Evolutionary conservation across 177 flowering plant species (phyloP).

Genomic region (Vitis hybrid): DNA sequence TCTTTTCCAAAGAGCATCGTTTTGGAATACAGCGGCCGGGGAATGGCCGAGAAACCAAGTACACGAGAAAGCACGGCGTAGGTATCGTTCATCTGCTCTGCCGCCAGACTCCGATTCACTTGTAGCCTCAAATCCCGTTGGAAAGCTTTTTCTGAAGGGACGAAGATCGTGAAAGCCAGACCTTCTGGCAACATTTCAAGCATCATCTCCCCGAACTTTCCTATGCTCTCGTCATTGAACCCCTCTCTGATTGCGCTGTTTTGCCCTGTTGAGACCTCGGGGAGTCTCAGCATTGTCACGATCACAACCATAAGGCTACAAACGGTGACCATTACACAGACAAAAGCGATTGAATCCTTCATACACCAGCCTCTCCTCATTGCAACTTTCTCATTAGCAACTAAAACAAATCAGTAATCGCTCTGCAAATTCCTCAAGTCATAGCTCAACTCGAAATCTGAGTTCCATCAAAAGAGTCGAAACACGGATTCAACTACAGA

Average conservation of each 20-base stretch:
- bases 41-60: slow-evolving; percentile 71
- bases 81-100: slow-evolving; percentile 39
- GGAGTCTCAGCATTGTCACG: slow-evolving; percentile 48
- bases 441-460: slow-evolving; percentile 11
- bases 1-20: slow-evolving; percentile 32
- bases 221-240: slow-evolving; percentile 24
- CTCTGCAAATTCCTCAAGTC: no score
- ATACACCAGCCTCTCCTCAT: slow-evolving; percentile 27
- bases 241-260: slow-evolving; percentile 7
- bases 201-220: slow-evolving; percentile 68
- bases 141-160: slow-evolving; percentile 78
- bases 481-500: not conserved
- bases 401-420: no score
- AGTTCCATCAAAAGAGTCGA: not conserved
- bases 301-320: slow-evolving; percentile 44
- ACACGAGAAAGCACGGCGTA: slow-evolving; percentile 62
- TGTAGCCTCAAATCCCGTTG: slow-evolving; percentile 45
- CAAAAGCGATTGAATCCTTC: slow-evolving; percentile 37
- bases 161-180: slow-evolving; percentile 78
- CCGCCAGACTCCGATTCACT: slow-evolving; percentile 32
- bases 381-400: no score
- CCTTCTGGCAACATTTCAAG: slow-evolving; percentile 77
- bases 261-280: slow-evolving; percentile 31
- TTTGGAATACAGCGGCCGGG: slow-evolving; percentile 43
- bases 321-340: slow-evolving; percentile 32